Conservation (phyloP, 805 yeast genomes). For the Metschnikowia arizonensis region DNA sequence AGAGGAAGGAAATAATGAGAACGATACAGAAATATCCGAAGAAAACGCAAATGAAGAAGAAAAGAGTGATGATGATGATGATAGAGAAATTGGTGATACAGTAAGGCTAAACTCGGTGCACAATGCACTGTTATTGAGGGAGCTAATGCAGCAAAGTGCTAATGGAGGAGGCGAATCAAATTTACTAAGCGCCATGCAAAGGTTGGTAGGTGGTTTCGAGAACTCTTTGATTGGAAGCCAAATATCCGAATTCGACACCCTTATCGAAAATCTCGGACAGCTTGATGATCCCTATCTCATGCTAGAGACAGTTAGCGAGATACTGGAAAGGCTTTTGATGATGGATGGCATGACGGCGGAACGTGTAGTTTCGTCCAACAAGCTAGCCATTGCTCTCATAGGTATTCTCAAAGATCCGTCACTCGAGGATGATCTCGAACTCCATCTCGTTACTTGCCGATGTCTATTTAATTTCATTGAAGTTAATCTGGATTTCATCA, state of each 20-base stretch:
- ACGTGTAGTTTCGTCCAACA: slow-evolving; percentile 56
- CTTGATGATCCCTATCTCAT: slow-evolving; percentile 58
- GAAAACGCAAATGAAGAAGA: slow-evolving; percentile 12
- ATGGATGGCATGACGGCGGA: slow-evolving; percentile 62
- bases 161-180: slow-evolving; percentile 9
- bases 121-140: slow-evolving; percentile 9
- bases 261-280: slow-evolving; percentile 37
- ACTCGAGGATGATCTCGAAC: slow-evolving; percentile 63
- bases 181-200: slow-evolving; percentile 32
- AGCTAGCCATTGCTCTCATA: slow-evolving; percentile 52
- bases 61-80: slow-evolving; percentile 13
- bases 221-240: slow-evolving; percentile 15
- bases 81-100: slow-evolving; percentile 1
- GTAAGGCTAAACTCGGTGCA: background rate
- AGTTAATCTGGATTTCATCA: slow-evolving; percentile 60
- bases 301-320: slow-evolving; percentile 60
- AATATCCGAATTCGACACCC: slow-evolving; percentile 27
- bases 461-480: slow-evolving; percentile 80
- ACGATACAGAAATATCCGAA: background rate
- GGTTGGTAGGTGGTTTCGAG: slow-evolving; percentile 32
- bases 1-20: slow-evolving; percentile 3
- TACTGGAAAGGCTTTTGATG: slow-evolving; percentile 64
- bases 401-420: slow-evolving; percentile 53
- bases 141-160: slow-evolving; percentile 8
- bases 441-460: slow-evolving; percentile 80